These are phyloP conservation scores for Sisymbrium altissimum DNA, from an alignment of 345 rosid genomes.

Conservation along the genomic window DNA sequence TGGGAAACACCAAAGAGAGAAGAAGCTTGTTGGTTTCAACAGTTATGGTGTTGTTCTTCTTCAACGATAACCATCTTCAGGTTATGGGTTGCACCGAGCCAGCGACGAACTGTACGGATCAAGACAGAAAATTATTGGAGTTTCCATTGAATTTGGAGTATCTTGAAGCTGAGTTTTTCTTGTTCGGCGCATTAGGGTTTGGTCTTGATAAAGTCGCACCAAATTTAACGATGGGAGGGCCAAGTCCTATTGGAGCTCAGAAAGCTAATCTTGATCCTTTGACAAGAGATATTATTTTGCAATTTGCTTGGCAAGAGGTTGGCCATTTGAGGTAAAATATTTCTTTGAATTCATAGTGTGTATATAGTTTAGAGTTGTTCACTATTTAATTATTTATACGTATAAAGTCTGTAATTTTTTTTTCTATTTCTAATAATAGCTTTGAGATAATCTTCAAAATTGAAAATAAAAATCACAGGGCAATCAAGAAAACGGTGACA, in stretches of 20 bases:
- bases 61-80: slow-evolving; percentile 23
- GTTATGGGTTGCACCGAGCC: slow-evolving; percentile 13
- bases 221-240: slow-evolving; percentile 60
- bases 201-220: slow-evolving; percentile 79
- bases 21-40: slow-evolving; percentile 10
- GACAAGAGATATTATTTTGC: slow-evolving; percentile 56
- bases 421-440: neutral
- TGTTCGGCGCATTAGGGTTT: slow-evolving; percentile 62
- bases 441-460: neutral
- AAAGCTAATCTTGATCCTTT: slow-evolving; percentile 57
- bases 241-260: slow-evolving; percentile 62
- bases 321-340: slow-evolving; percentile 71
- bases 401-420: neutral
- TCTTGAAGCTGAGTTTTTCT: slow-evolving; percentile 90
- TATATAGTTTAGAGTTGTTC: neutral
- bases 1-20: slow-evolving; percentile 2
- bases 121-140: slow-evolving; percentile 47
- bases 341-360: neutral
- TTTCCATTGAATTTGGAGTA: slow-evolving; percentile 85
- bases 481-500: slow-evolving; percentile 51
- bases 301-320: slow-evolving; percentile 88
- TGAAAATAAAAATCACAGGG: slow-evolving; percentile 37
- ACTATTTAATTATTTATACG: neutral
- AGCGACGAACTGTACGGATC: slow-evolving; percentile 9
- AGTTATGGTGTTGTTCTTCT: slow-evolving; percentile 13